These are phyloP conservation scores for Mimosa bimucronata DNA, from an alignment of 306 rosid genomes.

Conservation along the genomic window DNA sequence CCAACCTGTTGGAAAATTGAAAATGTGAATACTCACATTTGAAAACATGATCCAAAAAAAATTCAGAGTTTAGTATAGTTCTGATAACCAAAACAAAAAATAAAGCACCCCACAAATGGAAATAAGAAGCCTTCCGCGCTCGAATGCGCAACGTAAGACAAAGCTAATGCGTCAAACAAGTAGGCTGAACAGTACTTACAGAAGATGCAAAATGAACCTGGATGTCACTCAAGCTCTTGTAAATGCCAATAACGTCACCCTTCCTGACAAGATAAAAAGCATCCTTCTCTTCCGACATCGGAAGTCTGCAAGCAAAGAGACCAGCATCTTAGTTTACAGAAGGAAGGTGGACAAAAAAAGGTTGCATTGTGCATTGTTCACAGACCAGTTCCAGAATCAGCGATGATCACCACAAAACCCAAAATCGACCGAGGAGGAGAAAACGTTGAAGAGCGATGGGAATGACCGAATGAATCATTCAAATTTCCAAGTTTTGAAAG, in stretches of 20 bases:
- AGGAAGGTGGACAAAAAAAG: constrained; percentile 28
- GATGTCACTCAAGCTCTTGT: constrained; percentile 62
- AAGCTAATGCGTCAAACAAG: constrained; percentile 13
- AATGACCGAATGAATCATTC: neutral
- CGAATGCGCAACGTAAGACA: constrained; percentile 30
- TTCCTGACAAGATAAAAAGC: constrained; percentile 76
- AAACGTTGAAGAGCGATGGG: neutral
- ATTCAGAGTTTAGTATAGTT: neutral
- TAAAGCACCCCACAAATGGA: neutral
- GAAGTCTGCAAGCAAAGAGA: constrained; percentile 36
- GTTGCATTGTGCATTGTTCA: constrained; percentile 1
- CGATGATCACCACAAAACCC: constrained; percentile 8
- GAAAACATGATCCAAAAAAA: neutral
- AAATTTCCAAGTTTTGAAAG: neutral
- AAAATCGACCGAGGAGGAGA: neutral
- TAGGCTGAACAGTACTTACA: constrained; percentile 41
- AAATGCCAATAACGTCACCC: constrained; percentile 78
- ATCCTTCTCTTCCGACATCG: constrained; percentile 77
- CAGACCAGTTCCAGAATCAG: constrained; percentile 22
- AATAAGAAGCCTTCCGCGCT: neutral
- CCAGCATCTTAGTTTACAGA: neutral
- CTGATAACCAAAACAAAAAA: neutral
- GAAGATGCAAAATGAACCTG: constrained; percentile 58
- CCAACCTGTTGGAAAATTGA: constrained; percentile 51
- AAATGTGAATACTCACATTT: neutral